Conservation (phyloP, 2,329 filamentous ascomycete genomes). For the Clonostachys chloroleuca region DNA sequence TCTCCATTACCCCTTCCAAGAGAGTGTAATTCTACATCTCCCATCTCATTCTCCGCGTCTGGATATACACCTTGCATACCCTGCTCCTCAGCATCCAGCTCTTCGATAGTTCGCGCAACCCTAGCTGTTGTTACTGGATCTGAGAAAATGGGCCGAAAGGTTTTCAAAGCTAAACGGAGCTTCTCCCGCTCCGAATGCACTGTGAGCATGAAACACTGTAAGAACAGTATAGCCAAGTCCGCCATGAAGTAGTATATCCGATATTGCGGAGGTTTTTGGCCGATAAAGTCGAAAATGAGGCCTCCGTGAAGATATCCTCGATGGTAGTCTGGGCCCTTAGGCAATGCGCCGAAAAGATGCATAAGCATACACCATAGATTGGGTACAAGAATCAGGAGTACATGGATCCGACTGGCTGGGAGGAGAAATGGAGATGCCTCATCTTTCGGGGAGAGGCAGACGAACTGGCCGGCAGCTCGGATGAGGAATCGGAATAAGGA, state of each 20-base stretch:
- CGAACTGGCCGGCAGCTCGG: slow-evolving; percentile 53
- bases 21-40: slow-evolving; percentile 41
- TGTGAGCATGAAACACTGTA: slow-evolving; percentile 62
- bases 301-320: slow-evolving; percentile 65
- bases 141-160: slow-evolving; percentile 24
- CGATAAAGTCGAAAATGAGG: slow-evolving; percentile 63
- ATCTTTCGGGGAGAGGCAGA: slow-evolving; percentile 60
- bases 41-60: slow-evolving; percentile 24
- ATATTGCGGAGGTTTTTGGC: slow-evolving; percentile 58
- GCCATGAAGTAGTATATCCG: slow-evolving; percentile 48
- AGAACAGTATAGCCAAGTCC: slow-evolving; percentile 48
- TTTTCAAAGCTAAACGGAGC: slow-evolving; percentile 42
- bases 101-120: slow-evolving; percentile 30
- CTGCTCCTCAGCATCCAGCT: slow-evolving; percentile 53
- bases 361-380: slow-evolving; percentile 57
- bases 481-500: slow-evolving; percentile 60
- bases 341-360: slow-evolving; percentile 51
- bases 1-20: slow-evolving; percentile 13
- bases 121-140: slow-evolving; percentile 17
- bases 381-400: slow-evolving; percentile 52
- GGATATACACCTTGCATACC: slow-evolving; percentile 37
- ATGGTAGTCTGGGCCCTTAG: slow-evolving; percentile 54
- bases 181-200: slow-evolving; percentile 57
- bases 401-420: slow-evolving; percentile 51
- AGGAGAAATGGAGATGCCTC: slow-evolving; percentile 50